Percentiles rank a stretch among this genome's conserved stretches.
Evolutionary conservation across 2,329 filamentous ascomycete genomes (phyloP).

Genomic region (Exophiala xenobiotica): DNA sequence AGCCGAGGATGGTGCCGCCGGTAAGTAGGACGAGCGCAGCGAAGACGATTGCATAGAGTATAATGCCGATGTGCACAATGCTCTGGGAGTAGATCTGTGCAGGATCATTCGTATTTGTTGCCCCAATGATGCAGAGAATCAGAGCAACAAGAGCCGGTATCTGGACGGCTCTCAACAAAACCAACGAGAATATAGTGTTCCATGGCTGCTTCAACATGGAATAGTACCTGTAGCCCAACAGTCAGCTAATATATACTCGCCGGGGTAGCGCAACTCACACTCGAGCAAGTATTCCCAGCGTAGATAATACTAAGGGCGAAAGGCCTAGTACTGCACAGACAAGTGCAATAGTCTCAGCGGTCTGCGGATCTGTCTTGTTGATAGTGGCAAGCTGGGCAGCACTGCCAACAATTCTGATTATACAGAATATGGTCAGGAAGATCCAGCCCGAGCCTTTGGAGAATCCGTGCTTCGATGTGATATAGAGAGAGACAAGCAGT

Average conservation of each 20-base stretch:
- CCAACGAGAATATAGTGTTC: conserved; percentile 29
- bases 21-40: conserved; percentile 26
- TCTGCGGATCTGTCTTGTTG: conserved; percentile 28
- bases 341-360: conserved; percentile 33
- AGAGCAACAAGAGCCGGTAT: conserved; percentile 32
- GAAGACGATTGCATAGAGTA: conserved; percentile 33
- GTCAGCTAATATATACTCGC: background rate
- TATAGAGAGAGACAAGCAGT: conserved; percentile 26
- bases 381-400: conserved; percentile 34
- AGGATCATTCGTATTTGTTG: conserved; percentile 22
- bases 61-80: conserved; percentile 33
- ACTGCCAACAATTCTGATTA: conserved; percentile 34
- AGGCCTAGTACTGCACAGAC: conserved; percentile 29
- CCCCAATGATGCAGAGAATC: conserved; percentile 35
- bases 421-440: conserved; percentile 37
- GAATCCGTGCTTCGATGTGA: conserved; percentile 32
- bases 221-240: conserved; percentile 9
- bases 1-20: conserved; percentile 28
- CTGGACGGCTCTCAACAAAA: conserved; percentile 30
- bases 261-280: background rate
- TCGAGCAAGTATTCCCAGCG: background rate
- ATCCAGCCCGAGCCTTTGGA: conserved; percentile 37
- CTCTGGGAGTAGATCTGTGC: conserved; percentile 24
- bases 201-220: conserved; percentile 22
- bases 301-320: conserved; percentile 25